Base-by-base conservation (phyloP, 1,284 basidiomycete species). In the Rhodofomes roseus region DNA sequence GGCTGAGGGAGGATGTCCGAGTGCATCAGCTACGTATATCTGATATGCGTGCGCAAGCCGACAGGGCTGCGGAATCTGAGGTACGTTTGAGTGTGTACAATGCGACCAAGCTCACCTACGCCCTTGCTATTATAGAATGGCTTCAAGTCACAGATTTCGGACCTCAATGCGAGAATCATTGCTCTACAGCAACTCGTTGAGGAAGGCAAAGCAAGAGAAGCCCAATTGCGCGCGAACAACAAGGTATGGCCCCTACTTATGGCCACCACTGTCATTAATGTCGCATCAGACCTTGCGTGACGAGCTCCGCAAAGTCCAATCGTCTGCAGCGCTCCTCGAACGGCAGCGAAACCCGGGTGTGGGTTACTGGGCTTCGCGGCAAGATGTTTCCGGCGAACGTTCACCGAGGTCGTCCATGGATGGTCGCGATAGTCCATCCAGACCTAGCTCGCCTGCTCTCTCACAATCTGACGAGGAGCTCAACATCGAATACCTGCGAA, bases 401-500 rank as follows among this genome's bases (percentile, higher is more conserved):
- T 77, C 77, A 29, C 81, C 82, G 8, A 73, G 79, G 27, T 80
- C 82, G 18, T 80, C 80, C 23, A 69, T 79, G 2, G 75, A 79
- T 18, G 78, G 81, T n/a, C 64, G 61, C 29, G 70, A 73, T 29
- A 69, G 69, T 4, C 77, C 82, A 4, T 81, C 83, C 25, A 67
- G 76, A 25, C 75, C 79, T 6, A 72, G 72, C n/a, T 71, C 77
- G 5, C 70, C 78, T 22, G 48, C 66, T 2, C 56, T 69, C 2
- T 58, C 70, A 4, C 76, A 77, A 52, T 81, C 82, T n/a, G 91
- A 94, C 27, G 94, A 96, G 68, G 94, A 96, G 62, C 83, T 98
- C 60, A 98, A 96, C 70, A 79, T 96, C n/a, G 95, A 98, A 75
- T 98, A 98, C 74, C 76, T 98, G 39, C 82, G 95, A 61, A 98